Base-by-base conservation (phyloP, 257 asterid species). In the Fraxinus quadrangulata region DNA sequence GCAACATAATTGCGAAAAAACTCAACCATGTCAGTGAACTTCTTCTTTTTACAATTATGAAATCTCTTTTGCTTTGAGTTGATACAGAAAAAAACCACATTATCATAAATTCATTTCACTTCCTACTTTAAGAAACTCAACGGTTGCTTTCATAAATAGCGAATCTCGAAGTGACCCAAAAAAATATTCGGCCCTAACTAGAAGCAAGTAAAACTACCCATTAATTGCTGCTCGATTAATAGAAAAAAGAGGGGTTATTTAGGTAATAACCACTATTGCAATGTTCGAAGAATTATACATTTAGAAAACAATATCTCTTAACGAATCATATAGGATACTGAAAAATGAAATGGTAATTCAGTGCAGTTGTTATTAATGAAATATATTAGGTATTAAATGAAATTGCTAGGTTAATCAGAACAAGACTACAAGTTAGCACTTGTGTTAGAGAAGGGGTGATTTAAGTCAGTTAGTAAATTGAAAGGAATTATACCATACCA, bases 1-100 rank as follows among this genome's bases (percentile, higher is more conserved):
- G 75, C 65, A 81, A 33, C 70, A 54, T 49, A 72, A 34, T 76
- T 10, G 45, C 70, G 6, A 19, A 54, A 21, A 59, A 59, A 56
- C 24, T 21, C 13, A 59, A n/a, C 66, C 28, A n/a, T 9, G 4
- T 59, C 30, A 59, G 30, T 30, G 14, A 59, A 42, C 49, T 42
- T 42, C 56, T 47, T 47, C n/a, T 3, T 5, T 47, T 47, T 16
- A 2, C 2, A 16, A 16, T 47, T 47, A 14, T 47, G 56, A 47
- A 42, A 47, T 16, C 56, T 59, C 13, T 21, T 59, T 59, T 59
- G 67, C 28, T 59, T 19, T 21, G 16, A 59, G 28, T 59, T 59
- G 67, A 59, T 21, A 59, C 12, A 4, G 10, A 59, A 59, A 59
- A 59, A 12, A 21, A 59, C 67, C 67, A 21, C 21, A n/a, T 14